phyloP scores from a whole-genome alignment of 2,329 filamentous ascomycete genomes.

The Pseudohalonectria lignicola region DNA sequence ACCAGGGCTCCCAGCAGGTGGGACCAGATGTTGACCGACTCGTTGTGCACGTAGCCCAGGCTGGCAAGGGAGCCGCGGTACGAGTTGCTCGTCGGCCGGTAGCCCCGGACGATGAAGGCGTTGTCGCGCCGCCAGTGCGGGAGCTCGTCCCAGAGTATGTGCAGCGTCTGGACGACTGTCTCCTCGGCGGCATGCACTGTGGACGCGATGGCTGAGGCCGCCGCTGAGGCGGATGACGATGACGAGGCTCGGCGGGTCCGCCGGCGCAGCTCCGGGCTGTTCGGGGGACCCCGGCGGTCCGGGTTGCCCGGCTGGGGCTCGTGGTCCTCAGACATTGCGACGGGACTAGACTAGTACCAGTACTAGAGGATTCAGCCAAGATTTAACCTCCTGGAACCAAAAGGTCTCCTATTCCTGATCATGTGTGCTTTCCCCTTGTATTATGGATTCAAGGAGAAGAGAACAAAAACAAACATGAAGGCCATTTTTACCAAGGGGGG shows the following conservation, averaged over 20 bases:
- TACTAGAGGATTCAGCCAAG: too few relatives aligned
- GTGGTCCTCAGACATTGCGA: too few relatives aligned
- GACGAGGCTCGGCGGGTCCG: not conserved
- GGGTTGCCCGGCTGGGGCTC: too few relatives aligned
- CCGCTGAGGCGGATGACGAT: not conserved
- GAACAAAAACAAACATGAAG: too few relatives aligned
- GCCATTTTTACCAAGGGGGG: too few relatives aligned
- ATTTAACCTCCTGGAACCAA: too few relatives aligned
- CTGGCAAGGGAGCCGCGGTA: conserved; percentile 33
- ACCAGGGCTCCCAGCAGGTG: conserved; percentile 54
- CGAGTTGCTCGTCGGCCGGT: conserved; percentile 38
- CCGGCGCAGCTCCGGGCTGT: too few relatives aligned
- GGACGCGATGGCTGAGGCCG: conserved; percentile 10
- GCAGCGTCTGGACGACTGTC: conserved; percentile 26
- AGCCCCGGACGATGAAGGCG: conserved; percentile 40
- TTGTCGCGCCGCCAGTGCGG: conserved; percentile 51
- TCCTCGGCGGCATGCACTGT: conserved; percentile 23
- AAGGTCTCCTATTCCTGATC: too few relatives aligned
- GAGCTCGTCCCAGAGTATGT: conserved; percentile 47
- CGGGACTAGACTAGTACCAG: too few relatives aligned
- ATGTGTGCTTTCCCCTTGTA: too few relatives aligned
- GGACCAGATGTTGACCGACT: conserved; percentile 53
- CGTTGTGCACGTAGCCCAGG: conserved; percentile 46
- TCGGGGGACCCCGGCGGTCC: too few relatives aligned
- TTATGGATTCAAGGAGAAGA: too few relatives aligned